These are phyloP conservation scores for Ophiostoma novo-ulmi DNA, from an alignment of 2,329 filamentous ascomycete genomes.

Conservation along the genomic window DNA sequence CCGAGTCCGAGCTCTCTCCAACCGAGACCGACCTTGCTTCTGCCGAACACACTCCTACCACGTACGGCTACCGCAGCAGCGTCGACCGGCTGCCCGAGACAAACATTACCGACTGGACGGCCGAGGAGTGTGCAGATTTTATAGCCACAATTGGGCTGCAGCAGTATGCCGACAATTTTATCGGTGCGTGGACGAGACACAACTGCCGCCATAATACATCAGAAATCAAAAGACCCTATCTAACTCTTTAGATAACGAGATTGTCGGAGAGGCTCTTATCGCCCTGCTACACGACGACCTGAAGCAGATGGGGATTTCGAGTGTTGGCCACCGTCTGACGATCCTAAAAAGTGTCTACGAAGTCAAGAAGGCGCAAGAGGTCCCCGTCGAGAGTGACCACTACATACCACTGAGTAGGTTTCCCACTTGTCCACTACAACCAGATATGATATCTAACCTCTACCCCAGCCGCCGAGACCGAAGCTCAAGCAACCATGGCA, in stretches of 20 bases:
- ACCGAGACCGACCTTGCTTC: slow-evolving; percentile 68
- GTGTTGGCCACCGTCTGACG: slow-evolving; percentile 88
- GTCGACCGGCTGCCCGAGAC: slow-evolving; percentile 66
- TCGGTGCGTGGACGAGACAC: slow-evolving; percentile 52
- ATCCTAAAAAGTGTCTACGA: slow-evolving; percentile 96
- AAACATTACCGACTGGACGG: slow-evolving; percentile 73
- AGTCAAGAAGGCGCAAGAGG: slow-evolving; percentile 87
- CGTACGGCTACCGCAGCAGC: slow-evolving; percentile 62
- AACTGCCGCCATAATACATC: no score
- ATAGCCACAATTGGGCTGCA: slow-evolving; percentile 71
- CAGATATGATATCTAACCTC: neutral
- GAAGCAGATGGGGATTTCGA: slow-evolving; percentile 88
- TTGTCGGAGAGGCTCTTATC: slow-evolving; percentile 85
- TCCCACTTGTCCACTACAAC: neutral
- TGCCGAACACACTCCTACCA: slow-evolving; percentile 72
- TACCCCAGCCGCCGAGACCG: slow-evolving; percentile 75
- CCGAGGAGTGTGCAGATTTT: slow-evolving; percentile 86
- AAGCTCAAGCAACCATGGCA: slow-evolving; percentile 76
- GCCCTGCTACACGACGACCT: slow-evolving; percentile 87
- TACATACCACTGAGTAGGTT: slow-evolving; percentile 85
- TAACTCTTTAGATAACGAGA: slow-evolving; percentile 69
- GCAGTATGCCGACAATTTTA: slow-evolving; percentile 77
- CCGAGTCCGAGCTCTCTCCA: slow-evolving; percentile 63
- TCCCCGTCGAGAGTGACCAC: slow-evolving; percentile 86
- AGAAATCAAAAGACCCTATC: neutral